Base-by-base conservation (phyloP, 257 asterid genomes). In the Penstemon barbatus region DNA sequence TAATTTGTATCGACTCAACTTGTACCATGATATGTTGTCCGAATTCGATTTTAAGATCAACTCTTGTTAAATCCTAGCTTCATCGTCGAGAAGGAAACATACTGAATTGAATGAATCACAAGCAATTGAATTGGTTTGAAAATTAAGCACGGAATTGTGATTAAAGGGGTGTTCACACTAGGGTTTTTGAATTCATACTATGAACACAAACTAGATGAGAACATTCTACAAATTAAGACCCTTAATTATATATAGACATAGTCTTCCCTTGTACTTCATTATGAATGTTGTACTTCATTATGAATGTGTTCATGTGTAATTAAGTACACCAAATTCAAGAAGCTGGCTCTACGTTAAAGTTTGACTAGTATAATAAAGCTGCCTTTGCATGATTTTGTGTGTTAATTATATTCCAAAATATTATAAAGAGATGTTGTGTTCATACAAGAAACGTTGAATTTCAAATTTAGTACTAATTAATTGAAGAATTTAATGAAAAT, bases 131-230 rank as follows among this genome's bases (percentile, higher is more conserved):
- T 15, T 15, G 18, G 18, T 15, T 15, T 15, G 18, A 15, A 15
- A 15, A 15, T 15, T 15, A 15, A 15, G 18, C 18, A 15, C 18
- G 18, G 18, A 15, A 15, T 57, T 48, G 61, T 51, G 44, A 53
- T 45, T 19, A 19, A 38, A 42, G 37, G 57, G 13, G 81, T 46
- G 76, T 74, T 74, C 76, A 74, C 61, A 60, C 68, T 72, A 75
- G 81, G 76, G 79, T 75, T 67, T 40, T 18, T 25, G 33, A 1
- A 44, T 73, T 71, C 73, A 62, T 15, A 72, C 81, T 52, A 12
- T 18, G 44, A 41, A 43, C 51, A 73, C 46, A 66, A 2, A 42
- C 6, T 15, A 37, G 5, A 4, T 8, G 11, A 25, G 33, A 25
- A 25, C 33, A 25, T 25, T 25, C 33, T 25, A 25, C 2, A 25